These are phyloP conservation scores for Leccinum boreale DNA, from an alignment of 768 basidiomycete genomes.

Conservation along the genomic window DNA sequence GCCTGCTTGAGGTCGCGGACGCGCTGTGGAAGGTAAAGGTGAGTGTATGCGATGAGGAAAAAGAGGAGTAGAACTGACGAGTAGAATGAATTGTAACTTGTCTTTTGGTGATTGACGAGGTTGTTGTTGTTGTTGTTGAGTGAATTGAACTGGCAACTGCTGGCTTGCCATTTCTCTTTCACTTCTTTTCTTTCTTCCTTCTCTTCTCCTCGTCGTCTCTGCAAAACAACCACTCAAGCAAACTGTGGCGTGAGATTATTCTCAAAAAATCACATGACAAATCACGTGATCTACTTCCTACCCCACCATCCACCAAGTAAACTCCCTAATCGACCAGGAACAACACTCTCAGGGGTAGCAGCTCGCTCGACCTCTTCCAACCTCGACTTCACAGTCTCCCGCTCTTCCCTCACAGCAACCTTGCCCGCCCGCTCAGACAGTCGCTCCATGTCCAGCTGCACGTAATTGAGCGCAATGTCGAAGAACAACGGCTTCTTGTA, in stretches of 20 bases:
- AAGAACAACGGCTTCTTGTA: constrained; percentile 89
- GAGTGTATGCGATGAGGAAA: background rate
- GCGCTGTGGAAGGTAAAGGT: constrained; percentile 33
- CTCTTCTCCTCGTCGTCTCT: constrained; percentile 8
- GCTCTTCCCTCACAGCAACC: constrained; percentile 22
- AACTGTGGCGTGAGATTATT: constrained; percentile 23
- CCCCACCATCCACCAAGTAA: constrained; percentile 88
- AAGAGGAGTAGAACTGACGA: background rate
- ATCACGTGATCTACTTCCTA: constrained; percentile 19
- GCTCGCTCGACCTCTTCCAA: constrained; percentile 48
- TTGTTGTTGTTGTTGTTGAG: constrained; percentile 16
- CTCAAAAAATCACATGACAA: constrained; percentile 15
- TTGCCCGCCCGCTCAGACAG: constrained; percentile 71
- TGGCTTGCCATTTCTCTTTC: constrained; percentile 20
- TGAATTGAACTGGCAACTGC: constrained; percentile 25
- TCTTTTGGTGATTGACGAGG: constrained; percentile 22
- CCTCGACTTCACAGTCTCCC: constrained; percentile 44
- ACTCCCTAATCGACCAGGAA: constrained; percentile 46
- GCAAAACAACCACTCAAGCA: constrained; percentile 14
- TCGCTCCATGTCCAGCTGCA: constrained; percentile 79
- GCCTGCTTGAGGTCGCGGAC: constrained; percentile 40
- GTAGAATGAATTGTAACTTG: constrained; percentile 22
- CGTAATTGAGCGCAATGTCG: constrained; percentile 91
- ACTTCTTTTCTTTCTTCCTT: background rate
- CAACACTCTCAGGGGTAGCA: constrained; percentile 48